Evolutionary conservation across 2,329 filamentous ascomycete genomes (phyloP).

Genomic region (Arthroderma uncinatum): DNA sequence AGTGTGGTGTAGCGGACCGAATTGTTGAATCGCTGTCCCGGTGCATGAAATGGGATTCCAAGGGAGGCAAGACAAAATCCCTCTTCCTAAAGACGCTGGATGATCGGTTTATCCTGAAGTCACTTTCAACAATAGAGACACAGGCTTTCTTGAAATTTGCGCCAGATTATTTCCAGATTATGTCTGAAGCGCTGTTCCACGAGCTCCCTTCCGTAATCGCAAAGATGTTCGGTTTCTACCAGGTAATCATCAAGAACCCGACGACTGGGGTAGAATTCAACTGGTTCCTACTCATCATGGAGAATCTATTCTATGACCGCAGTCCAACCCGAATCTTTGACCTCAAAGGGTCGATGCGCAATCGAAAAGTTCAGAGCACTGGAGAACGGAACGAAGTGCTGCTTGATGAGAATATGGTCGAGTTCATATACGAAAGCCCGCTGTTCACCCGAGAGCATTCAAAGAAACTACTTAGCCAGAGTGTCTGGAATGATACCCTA

Average conservation of each 20-base stretch:
- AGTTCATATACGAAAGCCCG: slow-evolving; percentile 96
- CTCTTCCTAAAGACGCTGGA: slow-evolving; percentile 95
- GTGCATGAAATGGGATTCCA: slow-evolving; percentile 95
- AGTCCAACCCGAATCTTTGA: slow-evolving; percentile 84
- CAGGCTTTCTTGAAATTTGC: slow-evolving; percentile 91
- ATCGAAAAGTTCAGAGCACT: slow-evolving; percentile 91
- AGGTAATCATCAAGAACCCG: slow-evolving; percentile 93
- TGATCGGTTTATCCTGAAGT: slow-evolving; percentile 86
- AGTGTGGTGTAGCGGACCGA: slow-evolving; percentile 84
- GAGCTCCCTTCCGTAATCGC: slow-evolving; percentile 92
- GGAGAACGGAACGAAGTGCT: slow-evolving; percentile 94
- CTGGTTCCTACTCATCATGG: slow-evolving; percentile 87
- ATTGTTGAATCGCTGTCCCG: slow-evolving; percentile 91
- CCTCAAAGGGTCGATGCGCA: slow-evolving; percentile 95
- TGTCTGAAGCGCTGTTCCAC: slow-evolving; percentile 91
- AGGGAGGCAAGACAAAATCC: slow-evolving; percentile 94
- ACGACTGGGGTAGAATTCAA: slow-evolving; percentile 85
- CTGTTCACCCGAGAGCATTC: slow-evolving; percentile 92
- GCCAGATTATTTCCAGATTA: slow-evolving; percentile 93
- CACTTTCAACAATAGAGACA: slow-evolving; percentile 79
- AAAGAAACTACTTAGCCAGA: slow-evolving; percentile 81
- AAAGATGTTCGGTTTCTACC: slow-evolving; percentile 98
- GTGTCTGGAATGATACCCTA: slow-evolving; percentile 94
- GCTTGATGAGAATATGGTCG: slow-evolving; percentile 96
- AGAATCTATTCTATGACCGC: slow-evolving; percentile 95